phyloP scores from a whole-genome alignment of 2,329 filamentous ascomycete genomes.

The Cladosporium velox region DNA sequence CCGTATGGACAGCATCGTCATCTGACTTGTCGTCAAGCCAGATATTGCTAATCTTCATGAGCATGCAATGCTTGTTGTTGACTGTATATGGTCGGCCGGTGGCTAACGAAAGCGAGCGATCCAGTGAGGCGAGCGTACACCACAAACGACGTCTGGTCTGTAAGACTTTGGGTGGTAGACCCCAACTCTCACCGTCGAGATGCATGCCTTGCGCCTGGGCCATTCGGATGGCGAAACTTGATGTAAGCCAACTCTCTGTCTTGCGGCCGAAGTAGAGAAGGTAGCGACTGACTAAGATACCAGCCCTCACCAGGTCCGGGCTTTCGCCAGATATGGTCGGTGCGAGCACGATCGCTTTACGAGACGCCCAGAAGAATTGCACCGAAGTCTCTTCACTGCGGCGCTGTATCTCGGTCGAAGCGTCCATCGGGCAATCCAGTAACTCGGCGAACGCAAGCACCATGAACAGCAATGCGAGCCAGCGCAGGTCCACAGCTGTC shows the following conservation, averaged over 20 bases:
- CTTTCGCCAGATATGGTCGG: constrained; percentile 4
- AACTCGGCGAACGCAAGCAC: not conserved
- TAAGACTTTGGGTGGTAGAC: not conserved
- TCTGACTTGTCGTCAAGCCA: not conserved
- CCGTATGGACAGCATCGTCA: not conserved
- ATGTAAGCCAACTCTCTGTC: constrained; percentile 5
- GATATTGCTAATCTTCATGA: not conserved
- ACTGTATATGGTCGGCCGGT: constrained; percentile 1
- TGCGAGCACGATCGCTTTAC: constrained; percentile 1
- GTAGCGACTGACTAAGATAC: not conserved
- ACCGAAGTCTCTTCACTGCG: not conserved
- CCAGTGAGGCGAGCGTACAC: constrained; percentile 2
- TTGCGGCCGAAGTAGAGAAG: not conserved
- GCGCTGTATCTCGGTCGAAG: not conserved
- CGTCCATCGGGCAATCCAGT: not conserved
- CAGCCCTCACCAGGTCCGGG: not conserved
- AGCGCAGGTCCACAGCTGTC: constrained; percentile 1
- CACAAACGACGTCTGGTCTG: constrained; percentile 2
- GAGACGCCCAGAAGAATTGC: constrained; percentile 5
- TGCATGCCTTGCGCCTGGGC: constrained; percentile 7
- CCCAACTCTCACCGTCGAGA: constrained; percentile 2
- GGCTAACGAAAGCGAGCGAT: not conserved
- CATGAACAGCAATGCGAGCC: constrained; percentile 3
- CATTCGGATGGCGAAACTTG: constrained; percentile 2
- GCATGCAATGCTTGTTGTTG: constrained; percentile 8